Conservation (phyloP, 2,329 filamentous ascomycete genomes). For the Phialophora expanda region DNA sequence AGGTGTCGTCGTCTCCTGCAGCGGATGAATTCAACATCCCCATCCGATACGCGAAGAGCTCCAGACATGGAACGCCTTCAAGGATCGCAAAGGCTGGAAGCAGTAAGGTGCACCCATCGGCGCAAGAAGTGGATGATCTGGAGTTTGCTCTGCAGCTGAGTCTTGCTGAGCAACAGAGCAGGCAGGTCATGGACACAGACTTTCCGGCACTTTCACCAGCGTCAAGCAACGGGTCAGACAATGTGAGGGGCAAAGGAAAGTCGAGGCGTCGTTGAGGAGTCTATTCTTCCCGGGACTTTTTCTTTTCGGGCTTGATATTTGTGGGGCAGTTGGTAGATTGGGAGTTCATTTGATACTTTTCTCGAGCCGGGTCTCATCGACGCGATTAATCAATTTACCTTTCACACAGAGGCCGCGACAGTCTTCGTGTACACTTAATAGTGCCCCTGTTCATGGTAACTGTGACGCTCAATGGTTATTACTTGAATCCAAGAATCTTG, state of each 20-base stretch:
- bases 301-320: slow-evolving; percentile 8
- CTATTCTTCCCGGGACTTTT: slow-evolving; percentile 2
- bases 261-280: slow-evolving; percentile 26
- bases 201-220: slow-evolving; percentile 42
- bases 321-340: not conserved
- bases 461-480: not conserved
- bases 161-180: slow-evolving; percentile 63
- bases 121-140: slow-evolving; percentile 61
- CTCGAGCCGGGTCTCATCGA: not conserved
- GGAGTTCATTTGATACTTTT: not conserved
- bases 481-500: not conserved
- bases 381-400: not conserved
- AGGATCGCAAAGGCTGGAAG: slow-evolving; percentile 41
- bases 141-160: slow-evolving; percentile 68
- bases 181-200: slow-evolving; percentile 42
- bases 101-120: slow-evolving; percentile 42
- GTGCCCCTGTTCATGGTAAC: not conserved
- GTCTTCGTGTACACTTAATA: not conserved
- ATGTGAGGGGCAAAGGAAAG: slow-evolving; percentile 32
- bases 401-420: not conserved
- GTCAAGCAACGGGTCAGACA: slow-evolving; percentile 35
- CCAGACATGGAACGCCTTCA: slow-evolving; percentile 36
- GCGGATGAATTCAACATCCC: slow-evolving; percentile 41
- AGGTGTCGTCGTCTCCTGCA: slow-evolving; percentile 26
- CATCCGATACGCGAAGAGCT: slow-evolving; percentile 46